Evolutionary conservation across 2,329 filamentous ascomycete genomes (phyloP), one percentile per base, ranked within the genome.

Genomic region (Diplodia sapinea): DNA sequence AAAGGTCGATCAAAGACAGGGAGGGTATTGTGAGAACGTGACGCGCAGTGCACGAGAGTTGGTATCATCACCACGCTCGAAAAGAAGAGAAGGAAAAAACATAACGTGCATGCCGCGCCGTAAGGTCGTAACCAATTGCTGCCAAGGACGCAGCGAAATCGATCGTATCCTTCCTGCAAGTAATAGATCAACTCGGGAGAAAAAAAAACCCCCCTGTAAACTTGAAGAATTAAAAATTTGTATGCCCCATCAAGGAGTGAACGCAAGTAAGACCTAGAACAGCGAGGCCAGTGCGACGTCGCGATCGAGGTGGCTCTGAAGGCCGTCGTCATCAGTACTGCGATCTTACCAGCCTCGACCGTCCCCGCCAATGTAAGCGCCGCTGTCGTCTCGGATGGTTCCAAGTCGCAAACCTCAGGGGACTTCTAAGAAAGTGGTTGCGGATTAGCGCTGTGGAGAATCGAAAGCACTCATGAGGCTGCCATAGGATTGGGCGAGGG

Each of bases 21-120:
- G 29, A 26, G 54, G 47, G 29, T 23, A 63, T 36, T 15, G 31
- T 26, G 31, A n/a, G 29, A 49, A 63, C 43, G 43, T 43, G 56
- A 31, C 15, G 36, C 23, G 55, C 23, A 47, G 17, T 40, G 36
- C 38, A 59, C 36, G 33, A 61, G 31, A 40, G 51, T 36, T n/a
- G 49, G 51, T 47, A 64, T 31, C 49, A 64, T 31, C 49, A 52
- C 36, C 47, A 43, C 26, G 31, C 26, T 29, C 43, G 20, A 12
- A 31, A 40, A 55, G 62, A 65, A 55, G n/a, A 50, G 61, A 40
- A 54, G 3, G 11, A 54, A 54, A 65, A 65, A 55, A 54, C 49
- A 55, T 65, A 65, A 65, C 62, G 50, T 65, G 51, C 62, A 65
- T 65, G 62, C 50, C 62, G 50, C 50, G 62, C 62, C 62, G n/a